phyloP scores from a whole-genome alignment of 148 eudicot genomes.

The Silene uniflora region DNA sequence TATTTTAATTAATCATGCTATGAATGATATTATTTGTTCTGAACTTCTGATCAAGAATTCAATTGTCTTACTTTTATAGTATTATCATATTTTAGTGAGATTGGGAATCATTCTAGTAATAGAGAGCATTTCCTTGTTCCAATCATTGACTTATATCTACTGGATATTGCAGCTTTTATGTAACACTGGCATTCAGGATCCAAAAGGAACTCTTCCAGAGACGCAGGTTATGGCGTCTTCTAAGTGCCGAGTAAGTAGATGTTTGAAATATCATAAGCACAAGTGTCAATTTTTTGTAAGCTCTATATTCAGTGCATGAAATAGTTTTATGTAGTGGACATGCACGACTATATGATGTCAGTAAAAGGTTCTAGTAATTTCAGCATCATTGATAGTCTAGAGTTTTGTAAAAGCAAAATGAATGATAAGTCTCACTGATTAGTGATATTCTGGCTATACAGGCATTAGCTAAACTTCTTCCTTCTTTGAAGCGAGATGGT shows the following conservation, averaged over 20 bases:
- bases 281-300: background rate
- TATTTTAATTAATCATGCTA: no score
- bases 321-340: background rate
- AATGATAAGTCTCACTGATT: slow-evolving; percentile 1
- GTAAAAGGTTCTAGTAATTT: background rate
- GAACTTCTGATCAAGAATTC: background rate
- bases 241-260: slow-evolving; percentile 67
- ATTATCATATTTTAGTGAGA: background rate
- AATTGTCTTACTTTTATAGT: background rate
- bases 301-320: background rate
- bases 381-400: background rate
- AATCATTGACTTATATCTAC: slow-evolving; percentile 23
- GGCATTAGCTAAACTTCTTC: slow-evolving; percentile 79
- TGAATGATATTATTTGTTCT: background rate
- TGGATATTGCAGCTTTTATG: slow-evolving; percentile 67
- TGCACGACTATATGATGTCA: background rate
- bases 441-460: slow-evolving; percentile 27
- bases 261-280: background rate
- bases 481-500: slow-evolving; percentile 54
- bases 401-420: background rate
- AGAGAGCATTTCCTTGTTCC: background rate
- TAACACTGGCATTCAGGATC: slow-evolving; percentile 49
- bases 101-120: background rate
- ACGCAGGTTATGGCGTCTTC: slow-evolving; percentile 70
- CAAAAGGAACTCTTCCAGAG: slow-evolving; percentile 65